These are phyloP conservation scores for Chrysoporthe cubensis DNA, from an alignment of 2,329 filamentous ascomycete genomes.

Conservation along the genomic window DNA sequence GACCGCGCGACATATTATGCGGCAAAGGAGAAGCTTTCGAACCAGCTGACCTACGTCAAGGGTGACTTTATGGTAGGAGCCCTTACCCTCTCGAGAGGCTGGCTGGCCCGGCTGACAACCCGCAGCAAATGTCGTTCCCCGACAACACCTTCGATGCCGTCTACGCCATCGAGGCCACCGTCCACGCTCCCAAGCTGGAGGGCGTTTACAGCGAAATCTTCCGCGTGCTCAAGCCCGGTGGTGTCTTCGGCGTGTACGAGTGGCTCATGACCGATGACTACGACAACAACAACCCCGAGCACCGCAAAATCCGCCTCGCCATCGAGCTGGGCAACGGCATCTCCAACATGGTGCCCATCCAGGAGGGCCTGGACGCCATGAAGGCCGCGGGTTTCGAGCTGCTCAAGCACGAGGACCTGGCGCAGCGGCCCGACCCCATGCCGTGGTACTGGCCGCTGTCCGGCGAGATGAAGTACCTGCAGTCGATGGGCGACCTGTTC, in stretches of 20 bases:
- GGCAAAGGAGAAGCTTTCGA: slow-evolving; percentile 74
- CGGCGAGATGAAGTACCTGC: slow-evolving; percentile 82
- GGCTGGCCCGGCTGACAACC: not conserved
- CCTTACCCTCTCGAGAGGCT: too few relatives aligned
- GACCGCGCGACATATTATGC: slow-evolving; percentile 89
- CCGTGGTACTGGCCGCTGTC: slow-evolving; percentile 96
- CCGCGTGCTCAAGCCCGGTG: slow-evolving; percentile 93
- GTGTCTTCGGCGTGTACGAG: slow-evolving; percentile 95
- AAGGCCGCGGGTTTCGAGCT: slow-evolving; percentile 86
- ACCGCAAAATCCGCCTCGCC: slow-evolving; percentile 87
- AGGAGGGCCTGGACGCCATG: slow-evolving; percentile 81
- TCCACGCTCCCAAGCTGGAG: slow-evolving; percentile 87
- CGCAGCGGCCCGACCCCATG: slow-evolving; percentile 71
- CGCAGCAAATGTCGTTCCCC: slow-evolving; percentile 88
- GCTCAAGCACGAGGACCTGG: slow-evolving; percentile 83
- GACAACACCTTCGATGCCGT: slow-evolving; percentile 92
- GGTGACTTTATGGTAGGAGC: slow-evolving; percentile 87
- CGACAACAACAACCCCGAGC: slow-evolving; percentile 83
- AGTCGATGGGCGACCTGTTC: slow-evolving; percentile 76
- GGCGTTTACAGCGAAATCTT: slow-evolving; percentile 95
- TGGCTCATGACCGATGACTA: slow-evolving; percentile 98
- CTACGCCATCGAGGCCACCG: slow-evolving; percentile 96
- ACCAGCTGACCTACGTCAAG: slow-evolving; percentile 87
- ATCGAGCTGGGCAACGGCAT: slow-evolving; percentile 98
- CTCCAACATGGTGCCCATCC: slow-evolving; percentile 92